Base-by-base conservation (phyloP, 257 asterid species). In the Datura wrightii region DNA sequence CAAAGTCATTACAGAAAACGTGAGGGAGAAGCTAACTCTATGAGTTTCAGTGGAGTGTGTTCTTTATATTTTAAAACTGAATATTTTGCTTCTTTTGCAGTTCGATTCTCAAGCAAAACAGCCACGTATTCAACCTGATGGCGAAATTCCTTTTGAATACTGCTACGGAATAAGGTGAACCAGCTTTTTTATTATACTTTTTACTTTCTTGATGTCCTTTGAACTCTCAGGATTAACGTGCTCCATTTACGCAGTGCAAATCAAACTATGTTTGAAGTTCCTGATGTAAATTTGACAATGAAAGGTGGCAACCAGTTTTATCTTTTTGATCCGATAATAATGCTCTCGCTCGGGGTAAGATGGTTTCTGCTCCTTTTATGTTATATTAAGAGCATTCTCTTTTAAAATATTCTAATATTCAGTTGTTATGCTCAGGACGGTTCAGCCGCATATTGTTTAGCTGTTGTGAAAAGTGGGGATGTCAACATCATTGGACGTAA, bases 401-500 rank as follows among this genome's bases (percentile, higher is more conserved):
- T 70, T 79, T 31, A 83, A 62, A 79, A 55, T 53, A 37, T 72
- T 53, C 79, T 87, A 80, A 87, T 92, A 78, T 60, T 34, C 53
- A 83, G 16, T 58, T 7, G 62, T 58, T 42, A 48, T 63, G 79
- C 86, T 80, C 93, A 94, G 96, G 92, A 72, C 1, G 79, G 91
- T 55, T 92, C 92, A 62, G 50, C 8, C 39, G 89, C 92, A 16
- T 97, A 88, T 83, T 97, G 99, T 85, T 88, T 97, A 90, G 99
- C 95, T 86, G 55, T 97, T 13, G 91, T 95, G 89, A 93, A 89
- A 87, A 95, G 98, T 66, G 91, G 79, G 67, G 95, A 95, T 85
- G 80, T 97, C 16, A 89, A 97, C 92, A 92, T 97, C 86, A 94
- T 95, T 88, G 99, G 99, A 85, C 98, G 99, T 97, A 87, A 97